Percentiles rank a stretch among this genome's conserved stretches.
phyloP scores from a whole-genome alignment of 2,329 filamentous ascomycete genomes.

The Byssochlamys sp. region DNA sequence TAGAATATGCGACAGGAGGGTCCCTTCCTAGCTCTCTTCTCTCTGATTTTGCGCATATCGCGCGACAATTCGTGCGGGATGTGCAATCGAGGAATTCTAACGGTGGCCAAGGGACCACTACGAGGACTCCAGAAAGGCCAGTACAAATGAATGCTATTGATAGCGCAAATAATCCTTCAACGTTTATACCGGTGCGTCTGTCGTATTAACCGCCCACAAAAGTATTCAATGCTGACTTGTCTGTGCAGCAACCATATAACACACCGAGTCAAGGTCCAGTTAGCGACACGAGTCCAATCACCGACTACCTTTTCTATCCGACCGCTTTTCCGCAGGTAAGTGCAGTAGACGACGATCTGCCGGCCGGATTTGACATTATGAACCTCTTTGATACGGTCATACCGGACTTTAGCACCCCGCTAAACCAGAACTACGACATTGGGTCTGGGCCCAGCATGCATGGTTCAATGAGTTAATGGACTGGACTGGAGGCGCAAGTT shows the following conservation, averaged over 20 bases:
- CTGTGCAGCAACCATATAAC: background rate
- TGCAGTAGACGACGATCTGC: constrained; percentile 4
- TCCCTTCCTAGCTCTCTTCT: constrained; percentile 29
- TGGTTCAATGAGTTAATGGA: background rate
- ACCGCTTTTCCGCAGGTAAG: constrained; percentile 5
- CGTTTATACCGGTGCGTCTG: background rate
- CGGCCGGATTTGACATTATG: constrained; percentile 7
- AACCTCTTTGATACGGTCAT: constrained; percentile 7
- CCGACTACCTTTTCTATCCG: constrained; percentile 8
- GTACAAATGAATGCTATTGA: background rate
- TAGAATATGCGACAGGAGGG: constrained; percentile 30
- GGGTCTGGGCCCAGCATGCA: background rate
- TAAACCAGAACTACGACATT: background rate
- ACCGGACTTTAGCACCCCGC: constrained; percentile 3
- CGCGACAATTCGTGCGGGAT: constrained; percentile 29
- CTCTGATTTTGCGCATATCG: constrained; percentile 34
- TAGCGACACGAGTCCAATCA: constrained; percentile 1
- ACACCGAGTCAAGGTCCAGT: background rate
- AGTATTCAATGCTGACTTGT: background rate
- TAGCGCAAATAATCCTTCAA: background rate
- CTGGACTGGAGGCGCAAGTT: background rate
- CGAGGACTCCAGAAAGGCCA: background rate
- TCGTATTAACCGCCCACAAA: background rate
- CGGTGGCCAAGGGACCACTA: background rate
- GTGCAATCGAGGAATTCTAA: constrained; percentile 1